These are phyloP conservation scores for Graphilbum ipis-grandicollis DNA, from an alignment of 2,329 filamentous ascomycete species.

Conservation along the genomic window DNA sequence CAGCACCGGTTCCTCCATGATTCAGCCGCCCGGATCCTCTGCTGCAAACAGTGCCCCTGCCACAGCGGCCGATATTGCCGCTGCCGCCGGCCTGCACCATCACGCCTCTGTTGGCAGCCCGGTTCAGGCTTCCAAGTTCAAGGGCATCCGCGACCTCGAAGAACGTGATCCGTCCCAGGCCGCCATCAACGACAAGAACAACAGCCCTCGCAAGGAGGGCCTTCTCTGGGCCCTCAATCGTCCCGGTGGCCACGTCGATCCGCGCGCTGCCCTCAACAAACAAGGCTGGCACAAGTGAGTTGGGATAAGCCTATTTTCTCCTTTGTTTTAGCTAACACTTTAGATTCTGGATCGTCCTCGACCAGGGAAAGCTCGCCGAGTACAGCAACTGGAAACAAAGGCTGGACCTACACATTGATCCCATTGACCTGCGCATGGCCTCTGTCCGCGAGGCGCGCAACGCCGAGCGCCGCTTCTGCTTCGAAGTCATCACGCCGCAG, in stretches of 20 bases:
- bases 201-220: slow-evolving; percentile 75
- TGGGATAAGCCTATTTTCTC: too few species aligned
- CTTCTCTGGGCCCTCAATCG: slow-evolving; percentile 86
- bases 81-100: slow-evolving; percentile 27
- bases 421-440: slow-evolving; percentile 90
- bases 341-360: slow-evolving; percentile 96
- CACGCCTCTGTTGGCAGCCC: slow-evolving; percentile 28
- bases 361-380: slow-evolving; percentile 90
- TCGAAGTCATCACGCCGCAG: slow-evolving; percentile 93
- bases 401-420: slow-evolving; percentile 92
- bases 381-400: slow-evolving; percentile 99
- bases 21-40: slow-evolving; percentile 34
- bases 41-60: too few species aligned
- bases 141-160: slow-evolving; percentile 81
- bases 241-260: slow-evolving; percentile 87
- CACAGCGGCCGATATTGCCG: too few species aligned
- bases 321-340: neutral
- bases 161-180: slow-evolving; percentile 51
- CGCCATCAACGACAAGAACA: slow-evolving; percentile 35
- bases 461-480: slow-evolving; percentile 88
- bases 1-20: slow-evolving; percentile 54
- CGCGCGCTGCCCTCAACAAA: slow-evolving; percentile 74
- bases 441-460: slow-evolving; percentile 92
- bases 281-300: slow-evolving; percentile 97
- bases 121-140: slow-evolving; percentile 49